Base-by-base conservation (phyloP, 257 asterid species). In the Cruciata laevipes region DNA sequence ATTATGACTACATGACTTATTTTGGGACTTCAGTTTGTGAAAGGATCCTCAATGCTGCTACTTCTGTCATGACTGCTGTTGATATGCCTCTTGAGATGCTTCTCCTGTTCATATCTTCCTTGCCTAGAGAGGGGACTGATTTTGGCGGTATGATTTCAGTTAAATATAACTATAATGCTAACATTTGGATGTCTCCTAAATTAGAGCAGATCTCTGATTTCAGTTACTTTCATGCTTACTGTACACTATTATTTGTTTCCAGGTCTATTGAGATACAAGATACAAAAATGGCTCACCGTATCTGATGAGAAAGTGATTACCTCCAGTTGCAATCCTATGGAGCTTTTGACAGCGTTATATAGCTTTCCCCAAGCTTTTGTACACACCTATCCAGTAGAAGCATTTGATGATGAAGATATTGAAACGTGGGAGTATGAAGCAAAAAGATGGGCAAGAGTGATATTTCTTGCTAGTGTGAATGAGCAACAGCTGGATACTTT, bases 71-170 rank as follows among this genome's bases (percentile, higher is more conserved):
- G 86, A 66, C 74, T 80, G 85, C 89, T 57, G 69, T 40, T 66
- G 85, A 83, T 73, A 73, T 89, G 77, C 94, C 96, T 76, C 74
- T 86, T 68, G 96, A 83, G 81, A 78, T 74, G 77, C 84, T 92
- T 75, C 73, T 89, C 70, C 83, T 81, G 81, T 87, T 92, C 80
- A 82, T 89, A 77, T 84, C 95, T 73, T 77, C 86, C 76, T 72
- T 92, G 73, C 98, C 97, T 60, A 90, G 86, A 67, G 98, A 89
- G 83, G 74, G 80, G 75, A 87, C 97, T 67, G 90, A 89, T 79
- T 71, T 70, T 84, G 91, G 87, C 65, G 96, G 98, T 91, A 86
- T 55, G 89, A n/a, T 18, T 64, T 33, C 9, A 40, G 52, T 69
- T 47, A 65, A 37, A 40, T 47, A 56, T 31, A 16, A 53, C 30